A percentile compares a stretch with the other conserved stretches of the same genome.
Evolutionary conservation across 495 filamentous ascomycete species (phyloP).

Genomic region (Pseudoneurospora amorphoporcata): DNA sequence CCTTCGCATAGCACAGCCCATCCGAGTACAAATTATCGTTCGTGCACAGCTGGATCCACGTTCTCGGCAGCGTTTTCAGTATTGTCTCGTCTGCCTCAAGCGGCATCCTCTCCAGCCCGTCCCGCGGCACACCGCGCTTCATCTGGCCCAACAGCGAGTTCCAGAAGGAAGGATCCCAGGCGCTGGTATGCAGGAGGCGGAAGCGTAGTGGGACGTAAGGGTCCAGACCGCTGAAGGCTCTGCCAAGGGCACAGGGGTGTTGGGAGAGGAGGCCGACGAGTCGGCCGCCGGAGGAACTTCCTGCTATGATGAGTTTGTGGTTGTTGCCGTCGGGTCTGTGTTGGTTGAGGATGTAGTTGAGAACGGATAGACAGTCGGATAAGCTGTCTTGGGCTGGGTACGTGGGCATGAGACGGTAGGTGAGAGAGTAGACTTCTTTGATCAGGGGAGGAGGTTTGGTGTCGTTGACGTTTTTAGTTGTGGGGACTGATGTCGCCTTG

Average conservation of each 20-base stretch:
- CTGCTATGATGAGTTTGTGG: slow-evolving; percentile 11
- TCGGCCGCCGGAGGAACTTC: slow-evolving; percentile 23
- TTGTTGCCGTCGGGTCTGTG: background rate
- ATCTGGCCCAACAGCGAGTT: slow-evolving; percentile 13
- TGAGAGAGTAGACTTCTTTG: slow-evolving; percentile 15
- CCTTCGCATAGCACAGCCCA: slow-evolving; percentile 24
- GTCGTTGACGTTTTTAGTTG: background rate
- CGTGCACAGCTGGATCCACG: slow-evolving; percentile 24
- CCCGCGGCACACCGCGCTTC: slow-evolving; percentile 10
- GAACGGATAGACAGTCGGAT: slow-evolving; percentile 14
- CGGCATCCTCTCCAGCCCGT: slow-evolving; percentile 14
- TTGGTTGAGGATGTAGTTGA: background rate
- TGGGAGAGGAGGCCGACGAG: slow-evolving; percentile 22
- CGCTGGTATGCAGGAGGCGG: slow-evolving; percentile 11
- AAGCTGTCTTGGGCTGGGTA: slow-evolving; percentile 15
- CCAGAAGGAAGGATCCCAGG: slow-evolving; percentile 10
- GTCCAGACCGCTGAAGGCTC: slow-evolving; percentile 7
- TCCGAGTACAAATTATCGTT: slow-evolving; percentile 28
- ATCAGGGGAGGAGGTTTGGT: background rate
- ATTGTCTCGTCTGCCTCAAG: slow-evolving; percentile 11
- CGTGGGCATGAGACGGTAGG: slow-evolving; percentile 19
- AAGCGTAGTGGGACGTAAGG: slow-evolving; percentile 11
- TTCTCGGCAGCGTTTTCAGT: slow-evolving; percentile 13
- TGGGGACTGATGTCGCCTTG: background rate
- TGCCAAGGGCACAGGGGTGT: background rate